Conservation (phyloP, 176 grass and related monocot genomes). For the Urochloa ruziziensis region DNA sequence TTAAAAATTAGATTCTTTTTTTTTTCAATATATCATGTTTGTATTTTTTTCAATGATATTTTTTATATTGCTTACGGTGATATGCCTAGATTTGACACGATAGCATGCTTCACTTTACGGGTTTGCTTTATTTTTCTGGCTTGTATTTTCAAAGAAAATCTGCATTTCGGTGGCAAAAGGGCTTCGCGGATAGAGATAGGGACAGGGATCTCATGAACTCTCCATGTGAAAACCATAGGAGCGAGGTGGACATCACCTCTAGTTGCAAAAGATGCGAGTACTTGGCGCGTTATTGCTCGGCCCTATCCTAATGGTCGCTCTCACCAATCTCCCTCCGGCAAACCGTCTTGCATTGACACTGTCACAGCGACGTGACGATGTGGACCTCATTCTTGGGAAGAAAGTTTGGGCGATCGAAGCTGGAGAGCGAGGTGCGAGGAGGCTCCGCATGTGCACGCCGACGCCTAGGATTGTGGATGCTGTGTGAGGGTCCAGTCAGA, state of each 20-base stretch:
- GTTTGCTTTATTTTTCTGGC: background rate
- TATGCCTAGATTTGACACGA: too few relatives aligned
- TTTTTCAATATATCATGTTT: too few relatives aligned
- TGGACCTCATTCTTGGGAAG: conserved; percentile 24
- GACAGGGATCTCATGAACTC: background rate
- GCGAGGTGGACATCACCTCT: background rate
- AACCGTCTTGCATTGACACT: background rate
- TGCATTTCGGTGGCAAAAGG: background rate
- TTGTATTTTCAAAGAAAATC: background rate
- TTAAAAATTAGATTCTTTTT: too few relatives aligned
- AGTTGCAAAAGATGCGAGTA: too few relatives aligned
- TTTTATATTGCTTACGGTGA: too few relatives aligned
- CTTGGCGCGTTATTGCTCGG: background rate
- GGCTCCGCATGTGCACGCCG: background rate
- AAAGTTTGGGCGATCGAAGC: background rate
- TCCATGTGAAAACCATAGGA: background rate
- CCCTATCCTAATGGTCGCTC: background rate
- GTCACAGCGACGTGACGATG: background rate
- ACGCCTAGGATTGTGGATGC: background rate
- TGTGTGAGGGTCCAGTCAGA: background rate
- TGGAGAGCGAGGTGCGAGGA: background rate
- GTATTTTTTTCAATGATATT: too few relatives aligned
- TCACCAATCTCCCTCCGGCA: background rate
- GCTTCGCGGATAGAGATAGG: background rate
- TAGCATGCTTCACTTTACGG: too few relatives aligned